Percentiles rank a stretch among this genome's conserved stretches.
Conservation (phyloP, 164 flowering plant species). For the Vitis labrusca region DNA sequence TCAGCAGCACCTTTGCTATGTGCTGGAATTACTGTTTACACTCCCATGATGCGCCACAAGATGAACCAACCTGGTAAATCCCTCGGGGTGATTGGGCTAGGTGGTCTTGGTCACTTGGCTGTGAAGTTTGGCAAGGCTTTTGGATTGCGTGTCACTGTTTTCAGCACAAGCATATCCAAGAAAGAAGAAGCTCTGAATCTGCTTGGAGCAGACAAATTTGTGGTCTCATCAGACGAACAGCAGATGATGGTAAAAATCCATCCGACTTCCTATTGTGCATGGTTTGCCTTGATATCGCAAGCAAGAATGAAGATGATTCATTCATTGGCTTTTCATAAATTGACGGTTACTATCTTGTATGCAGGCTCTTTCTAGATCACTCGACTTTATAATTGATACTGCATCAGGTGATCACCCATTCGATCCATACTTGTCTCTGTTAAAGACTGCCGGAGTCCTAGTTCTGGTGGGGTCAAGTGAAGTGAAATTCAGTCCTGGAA, state of each 20-base stretch:
- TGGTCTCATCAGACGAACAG: slow-evolving; percentile 62
- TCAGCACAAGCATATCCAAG: slow-evolving; percentile 75
- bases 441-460: slow-evolving; percentile 64
- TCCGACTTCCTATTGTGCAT: background rate
- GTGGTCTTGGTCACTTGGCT: slow-evolving; percentile 88
- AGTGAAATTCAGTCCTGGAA: slow-evolving; percentile 70
- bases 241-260: slow-evolving; percentile 60
- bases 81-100: slow-evolving; percentile 57
- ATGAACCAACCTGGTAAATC: slow-evolving; percentile 37
- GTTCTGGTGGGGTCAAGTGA: slow-evolving; percentile 79
- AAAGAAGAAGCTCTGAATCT: slow-evolving; percentile 62
- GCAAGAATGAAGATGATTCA: background rate
- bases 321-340: background rate
- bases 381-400: slow-evolving; percentile 69
- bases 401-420: slow-evolving; percentile 90
- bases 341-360: slow-evolving; percentile 7
- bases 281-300: background rate
- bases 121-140: slow-evolving; percentile 85
- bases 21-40: slow-evolving; percentile 35
- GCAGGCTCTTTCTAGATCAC: slow-evolving; percentile 52
- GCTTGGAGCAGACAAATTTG: slow-evolving; percentile 74
- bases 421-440: slow-evolving; percentile 69
- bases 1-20: slow-evolving; percentile 32
- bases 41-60: slow-evolving; percentile 31
- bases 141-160: slow-evolving; percentile 66